Conservation (phyloP, 1,139 yeast species). For the Taiozyma onychis region DNA sequence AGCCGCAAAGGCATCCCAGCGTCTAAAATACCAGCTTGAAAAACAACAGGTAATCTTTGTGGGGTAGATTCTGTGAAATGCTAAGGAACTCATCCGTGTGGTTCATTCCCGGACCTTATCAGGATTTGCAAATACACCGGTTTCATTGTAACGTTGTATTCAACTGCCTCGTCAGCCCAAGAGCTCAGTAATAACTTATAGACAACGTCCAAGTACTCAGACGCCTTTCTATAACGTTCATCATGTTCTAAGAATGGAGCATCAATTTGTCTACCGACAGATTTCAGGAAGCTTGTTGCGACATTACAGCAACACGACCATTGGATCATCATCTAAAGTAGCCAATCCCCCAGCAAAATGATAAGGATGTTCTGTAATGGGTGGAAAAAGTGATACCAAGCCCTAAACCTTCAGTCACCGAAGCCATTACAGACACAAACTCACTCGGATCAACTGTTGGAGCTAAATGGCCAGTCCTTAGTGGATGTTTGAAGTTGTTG, state of each 20-base stretch:
- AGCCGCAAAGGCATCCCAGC: constrained; percentile 32
- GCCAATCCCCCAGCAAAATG: constrained; percentile 33
- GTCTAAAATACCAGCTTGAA: constrained; percentile 38
- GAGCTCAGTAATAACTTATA: constrained; percentile 30
- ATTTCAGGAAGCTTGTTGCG: constrained; percentile 32
- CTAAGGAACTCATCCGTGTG: constrained; percentile 29
- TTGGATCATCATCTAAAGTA: constrained; percentile 35
- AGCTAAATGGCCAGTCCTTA: constrained; percentile 32
- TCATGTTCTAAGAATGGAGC: constrained; percentile 37
- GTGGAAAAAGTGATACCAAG: constrained; percentile 33
- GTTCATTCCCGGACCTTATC: constrained; percentile 28
- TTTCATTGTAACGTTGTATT: constrained; percentile 12
- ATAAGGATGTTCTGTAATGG: constrained; percentile 37
- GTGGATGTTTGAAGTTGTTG: constrained; percentile 27
- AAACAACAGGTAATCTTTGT: constrained; percentile 31
- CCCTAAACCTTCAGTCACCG: constrained; percentile 32
- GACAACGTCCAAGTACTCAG: constrained; percentile 33
- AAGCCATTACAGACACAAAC: constrained; percentile 36
- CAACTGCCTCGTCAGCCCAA: constrained; percentile 33
- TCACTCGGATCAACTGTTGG: constrained; percentile 32
- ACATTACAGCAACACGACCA: constrained; percentile 38
- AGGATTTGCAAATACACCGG: constrained; percentile 30
- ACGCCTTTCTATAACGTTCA: constrained; percentile 26
- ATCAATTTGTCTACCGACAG: constrained; percentile 29
- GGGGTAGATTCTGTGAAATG: constrained; percentile 32